Percentiles rank a stretch among this genome's conserved stretches.
These are phyloP conservation scores for Rhizopus sp. DNA, from an alignment of 371 early-diverging fungal species.

Conservation along the genomic window DNA sequence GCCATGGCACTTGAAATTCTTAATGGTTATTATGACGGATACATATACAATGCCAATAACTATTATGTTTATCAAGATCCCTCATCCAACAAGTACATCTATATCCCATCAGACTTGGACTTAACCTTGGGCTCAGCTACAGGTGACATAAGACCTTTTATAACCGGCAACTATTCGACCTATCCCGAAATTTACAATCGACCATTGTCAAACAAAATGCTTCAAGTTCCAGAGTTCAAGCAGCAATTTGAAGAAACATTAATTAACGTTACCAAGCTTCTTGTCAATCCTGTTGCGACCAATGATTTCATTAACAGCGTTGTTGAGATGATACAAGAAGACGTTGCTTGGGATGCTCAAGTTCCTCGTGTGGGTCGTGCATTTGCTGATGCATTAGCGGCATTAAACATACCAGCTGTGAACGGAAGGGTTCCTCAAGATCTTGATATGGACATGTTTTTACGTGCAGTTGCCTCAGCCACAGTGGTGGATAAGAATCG, in stretches of 20 bases:
- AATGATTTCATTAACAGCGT: conserved; percentile 23
- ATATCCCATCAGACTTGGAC: conserved; percentile 26
- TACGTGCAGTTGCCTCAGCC: no score
- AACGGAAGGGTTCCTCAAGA: no score
- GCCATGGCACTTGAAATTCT: conserved; percentile 33
- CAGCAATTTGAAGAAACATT: not conserved
- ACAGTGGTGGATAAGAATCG: no score
- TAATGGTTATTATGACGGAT: conserved; percentile 34
- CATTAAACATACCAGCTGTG: no score
- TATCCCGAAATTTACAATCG: conserved; percentile 26
- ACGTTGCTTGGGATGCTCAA: conserved; percentile 22
- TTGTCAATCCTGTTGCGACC: conserved; percentile 12
- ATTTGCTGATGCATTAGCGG: no score
- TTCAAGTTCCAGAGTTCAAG: not conserved
- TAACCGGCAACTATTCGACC: conserved; percentile 27
- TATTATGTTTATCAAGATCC: conserved; percentile 31
- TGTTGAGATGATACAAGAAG: conserved; percentile 14
- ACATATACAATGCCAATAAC: conserved; percentile 27
- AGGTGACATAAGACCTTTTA: conserved; percentile 1
- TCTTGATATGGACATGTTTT: no score
- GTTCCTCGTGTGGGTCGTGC: conserved; percentile 5
- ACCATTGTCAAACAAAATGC: conserved; percentile 17
- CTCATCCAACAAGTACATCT: conserved; percentile 14
- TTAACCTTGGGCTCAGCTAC: conserved; percentile 22
- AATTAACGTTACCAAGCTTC: conserved; percentile 2